Conservation (phyloP, 169 alveolate genomes). For the Plasmodium inui region DNA sequence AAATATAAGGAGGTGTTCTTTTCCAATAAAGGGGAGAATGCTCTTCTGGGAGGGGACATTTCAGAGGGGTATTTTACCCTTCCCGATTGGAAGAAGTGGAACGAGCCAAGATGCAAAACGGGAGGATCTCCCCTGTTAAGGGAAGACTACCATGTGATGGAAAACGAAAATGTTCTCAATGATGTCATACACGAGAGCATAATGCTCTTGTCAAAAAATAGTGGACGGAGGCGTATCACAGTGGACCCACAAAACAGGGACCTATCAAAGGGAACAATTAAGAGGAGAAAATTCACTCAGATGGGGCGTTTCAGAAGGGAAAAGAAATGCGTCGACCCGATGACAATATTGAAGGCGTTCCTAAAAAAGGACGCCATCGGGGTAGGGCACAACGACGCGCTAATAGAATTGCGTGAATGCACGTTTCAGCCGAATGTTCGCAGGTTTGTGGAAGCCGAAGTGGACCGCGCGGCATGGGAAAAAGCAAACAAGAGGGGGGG, state of each 20-base stretch:
- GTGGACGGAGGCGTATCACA: background rate
- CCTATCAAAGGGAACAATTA: background rate
- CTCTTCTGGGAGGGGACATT: background rate
- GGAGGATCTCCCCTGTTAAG: background rate
- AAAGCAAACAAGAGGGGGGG: no score
- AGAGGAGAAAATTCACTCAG: background rate
- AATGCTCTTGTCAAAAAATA: conserved; percentile 13
- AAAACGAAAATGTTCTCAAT: conserved; percentile 11
- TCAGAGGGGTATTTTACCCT: background rate
- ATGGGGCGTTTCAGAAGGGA: background rate
- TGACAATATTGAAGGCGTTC: conserved; percentile 37
- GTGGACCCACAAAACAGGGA: background rate
- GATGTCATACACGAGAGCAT: conserved; percentile 54
- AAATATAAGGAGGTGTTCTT: conserved; percentile 23
- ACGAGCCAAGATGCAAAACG: background rate
- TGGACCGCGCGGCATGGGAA: background rate
- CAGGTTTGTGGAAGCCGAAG: conserved; percentile 26
- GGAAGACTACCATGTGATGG: conserved; percentile 33
- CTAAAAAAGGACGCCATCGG: conserved; percentile 23
- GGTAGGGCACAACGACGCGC: background rate
- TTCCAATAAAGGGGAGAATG: background rate
- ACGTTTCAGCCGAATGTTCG: conserved; percentile 68
- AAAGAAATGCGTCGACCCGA: conserved; percentile 26
- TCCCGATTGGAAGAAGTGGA: background rate
- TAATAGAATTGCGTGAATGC: conserved; percentile 11